Conservation (phyloP, 2,329 filamentous ascomycete species). For the Phialophora expanda region DNA sequence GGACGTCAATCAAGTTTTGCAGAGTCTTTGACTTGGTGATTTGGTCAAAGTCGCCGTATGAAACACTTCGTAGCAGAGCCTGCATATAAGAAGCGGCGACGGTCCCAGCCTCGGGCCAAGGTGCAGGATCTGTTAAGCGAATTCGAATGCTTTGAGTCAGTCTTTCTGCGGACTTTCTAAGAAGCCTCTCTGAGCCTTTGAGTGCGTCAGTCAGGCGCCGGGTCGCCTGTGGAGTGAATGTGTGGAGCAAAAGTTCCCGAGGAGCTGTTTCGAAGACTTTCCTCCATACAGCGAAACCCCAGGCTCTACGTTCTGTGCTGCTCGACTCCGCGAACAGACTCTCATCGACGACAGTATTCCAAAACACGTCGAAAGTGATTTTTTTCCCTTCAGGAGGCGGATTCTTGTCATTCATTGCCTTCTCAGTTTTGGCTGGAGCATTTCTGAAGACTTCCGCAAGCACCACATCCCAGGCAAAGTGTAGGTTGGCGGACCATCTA, state of each 20-base stretch:
- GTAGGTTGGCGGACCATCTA: conserved; percentile 78
- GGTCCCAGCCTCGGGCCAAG: conserved; percentile 66
- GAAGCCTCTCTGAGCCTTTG: conserved; percentile 74
- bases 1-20: conserved; percentile 26
- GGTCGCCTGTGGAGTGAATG: conserved; percentile 86
- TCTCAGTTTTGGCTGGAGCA: conserved; percentile 1
- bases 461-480: conserved; percentile 86
- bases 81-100: conserved; percentile 29
- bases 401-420: conserved; percentile 32
- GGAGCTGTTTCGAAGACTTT: conserved; percentile 67
- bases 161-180: conserved; percentile 79
- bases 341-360: conserved; percentile 82
- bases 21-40: conserved; percentile 74
- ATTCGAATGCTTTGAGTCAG: conserved; percentile 73
- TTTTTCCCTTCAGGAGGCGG: conserved; percentile 43
- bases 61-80: conserved; percentile 69
- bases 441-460: conserved; percentile 50
- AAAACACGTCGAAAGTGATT: conserved; percentile 73
- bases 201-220: conserved; percentile 82
- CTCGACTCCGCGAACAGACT: conserved; percentile 81
- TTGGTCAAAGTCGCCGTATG: conserved; percentile 81
- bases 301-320: conserved; percentile 87
- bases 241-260: conserved; percentile 56
- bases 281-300: conserved; percentile 86
- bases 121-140: conserved; percentile 52